Percentiles rank a stretch among this genome's conserved stretches.
phyloP scores from a whole-genome alignment of 1,284 basidiomycete species.

The Sutorius eximius region DNA sequence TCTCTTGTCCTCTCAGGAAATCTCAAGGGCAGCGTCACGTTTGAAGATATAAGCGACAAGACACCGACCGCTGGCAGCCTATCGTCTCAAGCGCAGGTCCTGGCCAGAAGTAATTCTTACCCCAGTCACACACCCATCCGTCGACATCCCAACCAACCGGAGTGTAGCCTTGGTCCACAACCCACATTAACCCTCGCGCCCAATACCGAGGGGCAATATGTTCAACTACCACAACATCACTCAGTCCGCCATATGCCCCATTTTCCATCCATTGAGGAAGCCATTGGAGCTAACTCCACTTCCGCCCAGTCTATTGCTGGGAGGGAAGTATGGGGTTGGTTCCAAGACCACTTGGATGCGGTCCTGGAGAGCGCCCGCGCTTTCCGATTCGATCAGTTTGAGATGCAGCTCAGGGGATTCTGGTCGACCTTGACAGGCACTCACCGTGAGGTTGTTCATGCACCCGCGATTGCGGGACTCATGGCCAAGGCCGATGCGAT shows the following conservation, averaged over 20 bases:
- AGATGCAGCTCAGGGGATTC: constrained; percentile 79
- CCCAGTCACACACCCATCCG: constrained; percentile 73
- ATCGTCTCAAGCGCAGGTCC: constrained; percentile 71
- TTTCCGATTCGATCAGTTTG: constrained; percentile 84
- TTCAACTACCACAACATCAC: constrained; percentile 45
- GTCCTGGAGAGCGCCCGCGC: constrained; percentile 73
- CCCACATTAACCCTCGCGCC: constrained; percentile 54
- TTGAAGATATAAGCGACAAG: constrained; percentile 72
- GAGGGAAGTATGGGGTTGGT: constrained; percentile 84
- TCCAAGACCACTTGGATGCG: constrained; percentile 80
- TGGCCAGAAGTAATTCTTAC: constrained; percentile 54
- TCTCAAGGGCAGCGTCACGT: constrained; percentile 55
- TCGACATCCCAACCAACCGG: constrained; percentile 59
- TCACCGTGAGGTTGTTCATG: constrained; percentile 82
- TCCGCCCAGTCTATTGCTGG: constrained; percentile 74
- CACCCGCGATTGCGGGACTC: constrained; percentile 80
- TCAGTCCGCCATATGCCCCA: constrained; percentile 75
- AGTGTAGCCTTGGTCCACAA: constrained; percentile 48
- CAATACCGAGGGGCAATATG: constrained; percentile 44
- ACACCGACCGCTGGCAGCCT: constrained; percentile 76
- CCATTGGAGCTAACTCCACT: constrained; percentile 68
- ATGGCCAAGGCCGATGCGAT: constrained; percentile 89
- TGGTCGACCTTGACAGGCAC: constrained; percentile 73
- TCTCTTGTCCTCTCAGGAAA: constrained; percentile 66
- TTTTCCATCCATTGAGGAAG: constrained; percentile 84